Conservation (phyloP, 345 rosid species). For the Populus simonii region DNA sequence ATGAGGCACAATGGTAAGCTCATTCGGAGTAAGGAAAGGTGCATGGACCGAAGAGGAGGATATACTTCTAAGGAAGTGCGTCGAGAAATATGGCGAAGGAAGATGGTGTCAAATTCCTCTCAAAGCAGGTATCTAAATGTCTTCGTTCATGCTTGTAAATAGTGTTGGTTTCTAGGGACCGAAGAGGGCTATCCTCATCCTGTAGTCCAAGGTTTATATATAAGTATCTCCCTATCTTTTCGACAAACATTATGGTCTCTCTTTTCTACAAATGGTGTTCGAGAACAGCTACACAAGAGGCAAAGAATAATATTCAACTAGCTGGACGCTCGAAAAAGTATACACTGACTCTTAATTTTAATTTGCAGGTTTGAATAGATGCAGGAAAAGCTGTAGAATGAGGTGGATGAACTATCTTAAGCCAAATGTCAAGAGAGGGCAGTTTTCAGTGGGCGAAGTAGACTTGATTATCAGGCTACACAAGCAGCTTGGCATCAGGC, state of each 20-base stretch:
- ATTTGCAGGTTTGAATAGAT: slow-evolving; percentile 13
- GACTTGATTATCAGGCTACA: slow-evolving; percentile 12
- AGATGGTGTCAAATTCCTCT: slow-evolving; percentile 47
- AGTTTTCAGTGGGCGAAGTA: slow-evolving; percentile 1
- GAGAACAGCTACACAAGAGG: too few species aligned
- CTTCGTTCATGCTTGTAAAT: too few species aligned
- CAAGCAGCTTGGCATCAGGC: slow-evolving; percentile 13
- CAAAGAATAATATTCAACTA: too few species aligned
- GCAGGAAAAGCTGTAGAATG: slow-evolving; percentile 17
- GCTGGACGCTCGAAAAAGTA: too few species aligned
- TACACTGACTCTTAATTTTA: neutral
- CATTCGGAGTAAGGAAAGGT: slow-evolving; percentile 40
- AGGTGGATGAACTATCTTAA: slow-evolving; percentile 19
- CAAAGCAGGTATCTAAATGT: slow-evolving; percentile 25
- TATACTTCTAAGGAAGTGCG: slow-evolving; percentile 35
- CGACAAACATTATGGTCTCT: too few species aligned
- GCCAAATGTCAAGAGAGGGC: slow-evolving; percentile 11
- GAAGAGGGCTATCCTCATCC: too few species aligned
- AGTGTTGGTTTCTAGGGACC: too few species aligned
- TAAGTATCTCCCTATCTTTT: too few species aligned
- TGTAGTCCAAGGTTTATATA: too few species aligned
- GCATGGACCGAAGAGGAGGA: slow-evolving; percentile 55
- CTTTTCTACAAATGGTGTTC: too few species aligned
- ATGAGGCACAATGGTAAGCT: slow-evolving; percentile 14
- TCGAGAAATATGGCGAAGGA: slow-evolving; percentile 43